Evolutionary conservation across 768 basidiomycete species (phyloP), one percentile per base, ranked within the genome.

Genomic region (Serendipita sp.): DNA sequence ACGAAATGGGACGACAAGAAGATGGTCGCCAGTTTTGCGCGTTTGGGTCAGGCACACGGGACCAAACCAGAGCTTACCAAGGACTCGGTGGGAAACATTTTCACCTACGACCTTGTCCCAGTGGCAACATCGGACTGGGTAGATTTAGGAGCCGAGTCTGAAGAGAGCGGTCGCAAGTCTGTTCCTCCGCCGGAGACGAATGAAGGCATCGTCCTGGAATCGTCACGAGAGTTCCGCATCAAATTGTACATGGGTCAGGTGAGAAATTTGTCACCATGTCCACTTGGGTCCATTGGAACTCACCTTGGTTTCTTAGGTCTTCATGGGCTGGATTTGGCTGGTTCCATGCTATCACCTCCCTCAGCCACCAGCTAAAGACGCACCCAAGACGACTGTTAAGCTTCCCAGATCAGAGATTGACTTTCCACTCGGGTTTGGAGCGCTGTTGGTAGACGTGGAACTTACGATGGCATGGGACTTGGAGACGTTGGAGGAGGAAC

Each of bases 271-370:
- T 24, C 28, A 65, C 71, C 54, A 63, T 44, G 41, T 35, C 58
- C 47, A 15, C 69, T 24, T 24, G 24, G 69, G 15, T 67, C 66
- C n/a, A 51, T 18, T 18, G 48, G 1, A 51, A 16, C 48, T 18
- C 30, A 51, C 48, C 30, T 8, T 8, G 8, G 18, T n/a, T 18
- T 8, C 8, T 0, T 70, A 90, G 80, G 78, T 91, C 0, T 83
- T 86, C 69, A 82, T 93, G 72, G 85, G 87, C 37, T 93, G 91
- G 91, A 71, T 85, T 60, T 92, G 91, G 91, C 79, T 92, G 70
- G 82, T 93, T 66, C 91, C 91, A 0, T 78, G 83, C 0, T 92
- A 92, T 75, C 88, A 92, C 70, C 81, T 91, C 76, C 76, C 81
- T 0, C 78, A 81, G 48, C 76, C 80, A 44, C 76, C 78, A 3